phyloP scores from a whole-genome alignment of 352 stramenopile species.

The Phytophthora sojae region DNA sequence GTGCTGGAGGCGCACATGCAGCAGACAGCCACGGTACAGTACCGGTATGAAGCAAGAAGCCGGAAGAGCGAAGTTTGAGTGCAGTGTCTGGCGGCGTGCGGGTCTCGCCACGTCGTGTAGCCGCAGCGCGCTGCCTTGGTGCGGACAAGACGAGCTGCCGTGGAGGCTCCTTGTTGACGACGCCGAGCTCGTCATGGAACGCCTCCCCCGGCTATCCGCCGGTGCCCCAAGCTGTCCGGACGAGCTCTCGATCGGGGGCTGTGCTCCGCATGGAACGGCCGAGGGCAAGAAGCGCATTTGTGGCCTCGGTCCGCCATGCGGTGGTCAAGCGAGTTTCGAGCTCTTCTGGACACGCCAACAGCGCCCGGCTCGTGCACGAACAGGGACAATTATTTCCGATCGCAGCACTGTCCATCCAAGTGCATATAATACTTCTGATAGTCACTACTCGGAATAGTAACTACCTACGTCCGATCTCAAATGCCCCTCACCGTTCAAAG shows the following conservation, averaged over 20 bases:
- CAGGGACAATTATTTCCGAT: not conserved
- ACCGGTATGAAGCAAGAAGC: no score
- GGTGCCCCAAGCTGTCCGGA: conserved; percentile 18
- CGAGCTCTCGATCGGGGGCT: not conserved
- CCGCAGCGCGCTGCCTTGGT: no score
- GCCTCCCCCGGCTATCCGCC: not conserved
- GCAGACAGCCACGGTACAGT: no score
- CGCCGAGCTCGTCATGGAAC: no score
- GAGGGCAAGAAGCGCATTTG: no score
- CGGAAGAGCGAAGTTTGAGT: no score
- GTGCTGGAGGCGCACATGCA: no score
- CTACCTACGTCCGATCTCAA: not conserved
- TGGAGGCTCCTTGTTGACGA: no score
- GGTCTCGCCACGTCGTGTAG: no score
- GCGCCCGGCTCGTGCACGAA: not conserved
- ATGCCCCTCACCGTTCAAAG: no score
- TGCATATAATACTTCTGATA: not conserved
- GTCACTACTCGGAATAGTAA: conserved; percentile 18
- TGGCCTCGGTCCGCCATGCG: conserved; percentile 17
- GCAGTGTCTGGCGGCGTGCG: no score
- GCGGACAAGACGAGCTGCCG: no score
- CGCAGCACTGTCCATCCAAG: not conserved
- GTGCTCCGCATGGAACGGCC: conserved; percentile 16
- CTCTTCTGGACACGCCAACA: conserved; percentile 21
- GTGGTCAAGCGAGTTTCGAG: conserved; percentile 14